Base-by-base conservation (phyloP, 2,329 filamentous ascomycete species). In the Zalaria sp. region DNA sequence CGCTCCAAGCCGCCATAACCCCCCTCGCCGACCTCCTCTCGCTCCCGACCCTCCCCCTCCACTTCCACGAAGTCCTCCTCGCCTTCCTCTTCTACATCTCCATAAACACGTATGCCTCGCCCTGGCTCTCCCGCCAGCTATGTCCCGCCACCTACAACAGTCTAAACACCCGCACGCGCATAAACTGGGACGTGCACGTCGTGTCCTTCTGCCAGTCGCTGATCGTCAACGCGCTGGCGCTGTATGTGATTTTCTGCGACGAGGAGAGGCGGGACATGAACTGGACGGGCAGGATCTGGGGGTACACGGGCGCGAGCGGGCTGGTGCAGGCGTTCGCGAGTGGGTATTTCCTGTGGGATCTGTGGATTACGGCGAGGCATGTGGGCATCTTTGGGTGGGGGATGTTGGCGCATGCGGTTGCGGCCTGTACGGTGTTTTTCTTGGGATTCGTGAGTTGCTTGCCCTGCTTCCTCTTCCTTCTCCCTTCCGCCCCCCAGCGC, bases 111-210 rank as follows among this genome's bases (percentile, higher is more conserved):
- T 70, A 77, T 46, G 54, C 87, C 47, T 81, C 84, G 40, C 85
- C 85, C 5, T 54, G 68, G 34, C 41, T 88, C 31, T 87, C 82
- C 29, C 67, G 62, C 37, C 55, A 65, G 43, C 58, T 86, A 45
- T 77, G 81, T 48, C 75, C 81, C 11, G 56, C 67, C 37, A 68
- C 73, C 50, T 91, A 91, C 63, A 58, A 66, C 28, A 61, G 62
- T 38, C 70, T 85, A 51, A 73, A 77, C 38, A 63, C 67, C 26
- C 70, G 73, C 42, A 83, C 81, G 43, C 73, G 72, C 56, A 68
- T 86, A 47, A 91, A 83, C 68, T 91, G 85, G 85, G 78, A 93
- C 58, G 80, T 86, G 25, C 85, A 89, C 57, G 79, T 89, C 42
- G 84, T 91, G 28, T 87, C 82, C n/a, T 72, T 91, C 50, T 68